phyloP scores from a whole-genome alignment of 1,284 basidiomycete genomes.

The Meira miltonrushii region DNA sequence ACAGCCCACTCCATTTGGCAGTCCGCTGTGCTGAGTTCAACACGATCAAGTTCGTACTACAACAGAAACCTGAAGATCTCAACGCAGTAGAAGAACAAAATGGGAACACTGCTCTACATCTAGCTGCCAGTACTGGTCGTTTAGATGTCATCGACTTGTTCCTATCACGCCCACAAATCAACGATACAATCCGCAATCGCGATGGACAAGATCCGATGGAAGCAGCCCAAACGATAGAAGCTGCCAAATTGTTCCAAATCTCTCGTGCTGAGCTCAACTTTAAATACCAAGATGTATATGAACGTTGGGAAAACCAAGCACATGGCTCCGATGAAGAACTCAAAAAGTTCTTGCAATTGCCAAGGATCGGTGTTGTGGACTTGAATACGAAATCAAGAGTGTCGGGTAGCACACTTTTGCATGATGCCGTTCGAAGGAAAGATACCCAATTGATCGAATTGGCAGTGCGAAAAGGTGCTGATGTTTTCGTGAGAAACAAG shows the following conservation, averaged over 20 bases:
- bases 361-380: constrained; percentile 35
- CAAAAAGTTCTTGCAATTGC: constrained; percentile 27
- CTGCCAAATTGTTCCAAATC: constrained; percentile 72
- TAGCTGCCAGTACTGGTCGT: constrained; percentile 75
- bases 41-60: constrained; percentile 66
- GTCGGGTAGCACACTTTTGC: constrained; percentile 69
- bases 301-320: constrained; percentile 47
- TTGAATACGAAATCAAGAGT: constrained; percentile 29
- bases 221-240: constrained; percentile 62
- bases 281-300: constrained; percentile 67
- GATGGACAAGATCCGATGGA: constrained; percentile 70
- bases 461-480: constrained; percentile 76
- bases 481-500: constrained; percentile 80
- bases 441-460: constrained; percentile 78
- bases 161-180: constrained; percentile 62
- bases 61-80: constrained; percentile 61
- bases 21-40: constrained; percentile 70
- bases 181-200: constrained; percentile 72
- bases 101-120: constrained; percentile 76
- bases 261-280: constrained; percentile 74
- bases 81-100: constrained; percentile 44
- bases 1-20: constrained; percentile 71
- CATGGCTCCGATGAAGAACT: constrained; percentile 65
- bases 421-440: constrained; percentile 78
- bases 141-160: constrained; percentile 62